A percentile compares a stretch with the other conserved stretches of the same genome.
Evolutionary conservation across 441 rosid genomes (phyloP).

Genomic region (Gossypium aridum): DNA sequence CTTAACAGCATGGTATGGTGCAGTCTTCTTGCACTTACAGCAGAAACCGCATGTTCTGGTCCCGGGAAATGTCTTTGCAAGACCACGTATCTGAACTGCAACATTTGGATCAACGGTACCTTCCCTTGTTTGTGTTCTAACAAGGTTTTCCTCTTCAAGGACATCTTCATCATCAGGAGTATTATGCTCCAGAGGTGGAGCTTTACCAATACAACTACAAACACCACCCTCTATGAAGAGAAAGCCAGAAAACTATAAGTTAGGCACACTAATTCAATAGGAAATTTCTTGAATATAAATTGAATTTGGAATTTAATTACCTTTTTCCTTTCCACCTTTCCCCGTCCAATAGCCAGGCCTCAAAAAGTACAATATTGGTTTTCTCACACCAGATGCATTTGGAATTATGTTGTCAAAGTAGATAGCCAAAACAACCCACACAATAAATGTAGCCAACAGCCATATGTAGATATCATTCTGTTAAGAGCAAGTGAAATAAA

Average conservation of each 20-base stretch:
- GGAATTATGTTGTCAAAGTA: constrained; percentile 85
- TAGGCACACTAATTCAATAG: constrained; percentile 14
- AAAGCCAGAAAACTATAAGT: constrained; percentile 12
- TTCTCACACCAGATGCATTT: constrained; percentile 79
- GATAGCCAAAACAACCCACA: constrained; percentile 71
- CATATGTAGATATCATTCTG: constrained; percentile 70
- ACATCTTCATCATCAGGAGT: constrained; percentile 83
- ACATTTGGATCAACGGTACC: constrained; percentile 43
- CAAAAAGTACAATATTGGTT: constrained; percentile 60
- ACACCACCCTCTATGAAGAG: constrained; percentile 64
- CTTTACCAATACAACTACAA: constrained; percentile 69
- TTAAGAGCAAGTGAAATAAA: constrained; percentile 20
- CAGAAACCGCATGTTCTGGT: constrained; percentile 51
- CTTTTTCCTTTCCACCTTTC: constrained; percentile 64
- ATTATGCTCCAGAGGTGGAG: constrained; percentile 43
- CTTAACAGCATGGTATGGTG: constrained; percentile 81
- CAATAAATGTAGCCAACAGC: constrained; percentile 51
- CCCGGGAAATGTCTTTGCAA: constrained; percentile 81
- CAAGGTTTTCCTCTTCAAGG: constrained; percentile 70
- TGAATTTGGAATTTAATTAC: constrained; percentile 28
- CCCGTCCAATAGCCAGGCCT: constrained; percentile 87
- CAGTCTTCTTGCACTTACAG: constrained; percentile 62
- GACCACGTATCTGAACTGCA: constrained; percentile 86
- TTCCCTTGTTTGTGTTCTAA: constrained; percentile 47
- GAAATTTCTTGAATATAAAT: neutral